Base-by-base conservation (phyloP, 2,329 filamentous ascomycete species). In the Magnaporthiopsis rhizophila region DNA sequence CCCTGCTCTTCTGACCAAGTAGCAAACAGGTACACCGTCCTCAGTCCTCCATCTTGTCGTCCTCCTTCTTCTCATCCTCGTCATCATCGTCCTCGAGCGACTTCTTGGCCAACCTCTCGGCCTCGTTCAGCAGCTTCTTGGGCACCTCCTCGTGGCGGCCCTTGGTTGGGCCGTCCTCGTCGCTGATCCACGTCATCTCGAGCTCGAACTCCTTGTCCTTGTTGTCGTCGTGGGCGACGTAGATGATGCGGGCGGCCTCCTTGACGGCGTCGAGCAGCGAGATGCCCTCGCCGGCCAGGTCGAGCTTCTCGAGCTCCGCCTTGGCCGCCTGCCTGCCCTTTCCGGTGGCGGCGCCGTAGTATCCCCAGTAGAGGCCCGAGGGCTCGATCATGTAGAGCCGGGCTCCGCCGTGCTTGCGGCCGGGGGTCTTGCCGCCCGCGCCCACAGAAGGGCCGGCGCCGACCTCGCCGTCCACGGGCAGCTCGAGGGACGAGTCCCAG, bases 131-230 rank as follows among this genome's bases (percentile, higher is more conserved):
- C 71, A 99, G 78, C 69, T 92, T 90, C 81, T 91, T 93, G 65
- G 95, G 95, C 65, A 99, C 95, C 78, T 96, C 92, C 77, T 94
- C 85, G 75, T 99, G 95, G 72, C 89, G 87, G 68, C 95, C 95
- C 81, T 96, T 94, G 67, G 93, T 98, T 50, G 93, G 92, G 6
- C 93, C 94, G 69, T 90, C 86, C 61, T 87, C 78, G 63, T 84
- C 86, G 77, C 92, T 97, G 76, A 98, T 91, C 95, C 95, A 99
- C 66, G 91, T 96, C 92, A 99, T 96, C 82, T 99, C 95, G 66
- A 99, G 83, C 86, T 99, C 95, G 73, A 98, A 99, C 69, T 98
- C 95, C 83, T 99, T 99, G 80, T 98, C 95, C 82, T 98, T 98
- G 83, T 94, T 98, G 77, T 99, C 95, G 77, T 98, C 95, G 75